Percentiles rank a stretch among this genome's conserved stretches.
phyloP scores from a whole-genome alignment of 75 land plant genomes.

The Selaginella moellendorffii region DNA sequence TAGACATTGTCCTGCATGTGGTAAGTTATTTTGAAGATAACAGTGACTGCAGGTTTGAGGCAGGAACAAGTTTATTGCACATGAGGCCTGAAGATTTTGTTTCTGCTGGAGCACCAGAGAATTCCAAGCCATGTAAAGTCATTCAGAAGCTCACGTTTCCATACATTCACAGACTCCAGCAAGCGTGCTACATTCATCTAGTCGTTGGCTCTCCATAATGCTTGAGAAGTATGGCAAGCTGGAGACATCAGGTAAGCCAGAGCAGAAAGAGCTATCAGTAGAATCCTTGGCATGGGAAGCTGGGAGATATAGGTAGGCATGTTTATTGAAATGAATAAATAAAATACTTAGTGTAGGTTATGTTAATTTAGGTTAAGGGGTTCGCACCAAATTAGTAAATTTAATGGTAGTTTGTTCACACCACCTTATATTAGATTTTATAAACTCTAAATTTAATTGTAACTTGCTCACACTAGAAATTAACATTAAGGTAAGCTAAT shows the following conservation, averaged over 20 bases:
- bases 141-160: not conserved
- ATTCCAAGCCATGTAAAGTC: not conserved
- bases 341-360: not conserved
- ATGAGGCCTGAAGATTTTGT: not conserved
- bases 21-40: not conserved
- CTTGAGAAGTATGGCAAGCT: not conserved
- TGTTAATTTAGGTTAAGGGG: no score
- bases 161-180: not conserved
- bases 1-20: not conserved
- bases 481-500: no score
- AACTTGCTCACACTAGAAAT: no score
- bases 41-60: not conserved
- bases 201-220: not conserved
- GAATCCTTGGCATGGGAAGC: not conserved
- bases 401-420: no score
- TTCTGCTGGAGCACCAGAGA: not conserved
- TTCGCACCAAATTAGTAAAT: no score
- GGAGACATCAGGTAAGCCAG: not conserved
- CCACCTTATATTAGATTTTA: no score
- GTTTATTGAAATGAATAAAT: conserved; percentile 1
- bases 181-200: not conserved
- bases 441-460: no score
- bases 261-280: not conserved
- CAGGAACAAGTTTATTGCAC: conserved; percentile 1
- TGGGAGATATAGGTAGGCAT: not conserved